Percentiles rank a stretch among this genome's conserved stretches.
These are phyloP conservation scores for Lentinula boryana DNA, from an alignment of 768 basidiomycete species.

Conservation along the genomic window DNA sequence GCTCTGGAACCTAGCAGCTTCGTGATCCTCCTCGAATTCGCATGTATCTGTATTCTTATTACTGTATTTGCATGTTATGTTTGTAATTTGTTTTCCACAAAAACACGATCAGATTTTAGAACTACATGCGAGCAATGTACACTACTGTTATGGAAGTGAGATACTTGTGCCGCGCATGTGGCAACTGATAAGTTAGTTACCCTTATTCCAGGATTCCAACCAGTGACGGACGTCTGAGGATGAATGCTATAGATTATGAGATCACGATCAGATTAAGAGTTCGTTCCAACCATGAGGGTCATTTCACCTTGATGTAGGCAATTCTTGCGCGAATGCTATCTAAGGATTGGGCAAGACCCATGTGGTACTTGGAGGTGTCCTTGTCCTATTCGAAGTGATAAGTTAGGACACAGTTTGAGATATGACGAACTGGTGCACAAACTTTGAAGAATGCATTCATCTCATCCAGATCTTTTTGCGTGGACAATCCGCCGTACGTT, in stretches of 20 bases:
- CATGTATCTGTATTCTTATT: neutral
- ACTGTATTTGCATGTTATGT: neutral
- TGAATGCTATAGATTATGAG: constrained; percentile 1
- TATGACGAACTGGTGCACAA: neutral
- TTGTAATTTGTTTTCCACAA: neutral
- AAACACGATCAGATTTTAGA: neutral
- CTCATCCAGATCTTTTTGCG: constrained; percentile 8
- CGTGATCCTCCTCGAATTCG: constrained; percentile 7
- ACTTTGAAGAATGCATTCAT: constrained; percentile 9
- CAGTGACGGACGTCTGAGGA: neutral
- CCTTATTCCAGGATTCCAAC: constrained; percentile 2
- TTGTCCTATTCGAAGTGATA: neutral
- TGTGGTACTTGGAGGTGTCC: constrained; percentile 2
- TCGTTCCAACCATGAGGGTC: neutral
- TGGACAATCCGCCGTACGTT: constrained; percentile 4
- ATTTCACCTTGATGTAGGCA: constrained; percentile 5
- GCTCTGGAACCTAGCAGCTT: constrained; percentile 41
- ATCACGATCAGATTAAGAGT: neutral
- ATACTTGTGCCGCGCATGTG: neutral
- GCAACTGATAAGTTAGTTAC: neutral
- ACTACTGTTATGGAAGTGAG: neutral
- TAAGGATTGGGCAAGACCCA: neutral
- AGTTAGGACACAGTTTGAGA: no score
- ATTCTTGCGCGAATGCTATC: constrained; percentile 7
- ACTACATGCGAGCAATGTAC: no score